Percentiles rank a stretch among this genome's conserved stretches.
phyloP scores from a whole-genome alignment of 2,329 filamentous ascomycete species.

The Colletotrichum coccodes region DNA sequence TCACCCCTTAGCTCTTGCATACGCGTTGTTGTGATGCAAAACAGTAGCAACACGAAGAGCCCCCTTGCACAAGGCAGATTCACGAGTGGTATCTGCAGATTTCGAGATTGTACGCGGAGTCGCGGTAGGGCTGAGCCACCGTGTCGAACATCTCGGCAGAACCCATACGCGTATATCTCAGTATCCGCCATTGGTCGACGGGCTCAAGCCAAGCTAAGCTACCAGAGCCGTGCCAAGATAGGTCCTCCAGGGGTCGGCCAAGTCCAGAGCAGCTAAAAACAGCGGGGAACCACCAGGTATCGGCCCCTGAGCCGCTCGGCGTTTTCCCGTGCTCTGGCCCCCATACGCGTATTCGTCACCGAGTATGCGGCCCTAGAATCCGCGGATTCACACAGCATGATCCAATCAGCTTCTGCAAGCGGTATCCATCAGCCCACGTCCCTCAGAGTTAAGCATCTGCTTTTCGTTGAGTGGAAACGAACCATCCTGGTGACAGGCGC shows the following conservation, averaged over 20 bases:
- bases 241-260: background rate
- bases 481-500: background rate
- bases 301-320: background rate
- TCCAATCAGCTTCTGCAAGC: background rate
- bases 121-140: conserved; percentile 22
- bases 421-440: background rate
- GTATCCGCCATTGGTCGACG: background rate
- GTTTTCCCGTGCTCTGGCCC: background rate
- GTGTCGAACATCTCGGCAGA: background rate
- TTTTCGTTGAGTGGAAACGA: background rate
- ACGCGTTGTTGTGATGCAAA: conserved; percentile 1
- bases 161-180: conserved; percentile 14
- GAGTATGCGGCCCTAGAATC: background rate
- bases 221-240: background rate
- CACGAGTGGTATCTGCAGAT: conserved; percentile 13
- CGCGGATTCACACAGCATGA: background rate
- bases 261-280: background rate
- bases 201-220: too few species aligned
- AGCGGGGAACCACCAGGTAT: background rate
- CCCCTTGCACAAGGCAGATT: background rate
- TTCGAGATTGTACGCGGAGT: conserved; percentile 26
- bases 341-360: conserved; percentile 27
- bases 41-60: background rate
- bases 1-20: conserved; percentile 11
- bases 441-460: background rate